Conservation (phyloP, 2,329 filamentous ascomycete genomes). For the Simplicillium sp. region DNA sequence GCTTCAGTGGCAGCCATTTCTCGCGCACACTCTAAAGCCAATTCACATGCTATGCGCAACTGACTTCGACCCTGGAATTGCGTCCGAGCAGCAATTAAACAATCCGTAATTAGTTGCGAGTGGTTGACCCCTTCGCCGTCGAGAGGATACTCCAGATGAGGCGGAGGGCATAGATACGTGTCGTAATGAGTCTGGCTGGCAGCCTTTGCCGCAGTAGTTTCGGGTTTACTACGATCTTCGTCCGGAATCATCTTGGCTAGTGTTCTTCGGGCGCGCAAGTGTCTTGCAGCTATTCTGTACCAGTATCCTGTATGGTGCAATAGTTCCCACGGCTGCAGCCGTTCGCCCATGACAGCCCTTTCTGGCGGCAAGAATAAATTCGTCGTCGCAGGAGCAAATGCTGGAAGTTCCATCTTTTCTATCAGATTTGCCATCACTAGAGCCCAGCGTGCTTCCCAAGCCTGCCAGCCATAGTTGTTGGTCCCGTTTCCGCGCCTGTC, state of each 20-base stretch:
- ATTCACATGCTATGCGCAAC: constrained; percentile 41
- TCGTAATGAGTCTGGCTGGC: constrained; percentile 51
- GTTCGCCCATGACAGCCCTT: constrained; percentile 46
- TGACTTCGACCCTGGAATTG: constrained; percentile 49
- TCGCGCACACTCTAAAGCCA: constrained; percentile 46
- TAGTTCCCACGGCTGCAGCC: constrained; percentile 52
- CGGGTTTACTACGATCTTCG: constrained; percentile 44
- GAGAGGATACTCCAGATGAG: constrained; percentile 49
- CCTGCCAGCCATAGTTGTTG: constrained; percentile 84
- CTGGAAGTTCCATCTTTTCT: constrained; percentile 41
- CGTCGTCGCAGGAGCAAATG: constrained; percentile 33
- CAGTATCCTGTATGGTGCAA: constrained; percentile 61
- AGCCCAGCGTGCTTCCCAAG: constrained; percentile 77
- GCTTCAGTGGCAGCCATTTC: constrained; percentile 40
- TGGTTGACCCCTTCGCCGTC: constrained; percentile 43
- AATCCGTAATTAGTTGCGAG: constrained; percentile 42
- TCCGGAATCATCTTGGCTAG: constrained; percentile 49
- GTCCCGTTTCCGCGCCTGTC: constrained; percentile 79
- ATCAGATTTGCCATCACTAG: constrained; percentile 53
- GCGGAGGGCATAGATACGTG: constrained; percentile 57
- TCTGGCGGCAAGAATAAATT: constrained; percentile 46
- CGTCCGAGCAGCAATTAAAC: constrained; percentile 36
- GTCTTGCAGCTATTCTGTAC: constrained; percentile 52
- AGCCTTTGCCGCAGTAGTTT: constrained; percentile 33
- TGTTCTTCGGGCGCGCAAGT: constrained; percentile 40